Conservation (phyloP, 148 eudicot species). For the Polygonum aviculare region DNA sequence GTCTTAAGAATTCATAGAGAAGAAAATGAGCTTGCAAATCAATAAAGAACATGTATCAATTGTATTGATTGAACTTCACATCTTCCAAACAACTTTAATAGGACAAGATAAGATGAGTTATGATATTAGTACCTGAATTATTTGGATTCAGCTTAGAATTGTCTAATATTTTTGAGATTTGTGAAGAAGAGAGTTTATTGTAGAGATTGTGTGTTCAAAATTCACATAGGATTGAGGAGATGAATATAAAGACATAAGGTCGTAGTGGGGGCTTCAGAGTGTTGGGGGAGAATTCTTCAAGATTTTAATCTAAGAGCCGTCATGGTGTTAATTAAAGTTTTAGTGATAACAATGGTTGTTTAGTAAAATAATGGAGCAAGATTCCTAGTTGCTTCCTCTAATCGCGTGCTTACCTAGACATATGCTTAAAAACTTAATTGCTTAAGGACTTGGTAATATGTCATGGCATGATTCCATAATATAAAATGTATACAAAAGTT, state of each 20-base stretch:
- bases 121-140: background rate
- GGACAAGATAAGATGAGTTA: background rate
- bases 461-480: background rate
- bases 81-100: background rate
- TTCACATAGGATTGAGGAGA: background rate
- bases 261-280: background rate
- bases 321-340: background rate
- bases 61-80: background rate
- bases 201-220: background rate
- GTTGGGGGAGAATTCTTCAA: background rate
- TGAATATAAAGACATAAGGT: background rate
- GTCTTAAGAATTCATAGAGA: no score
- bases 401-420: background rate
- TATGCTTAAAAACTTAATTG: background rate
- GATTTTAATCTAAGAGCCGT: background rate
- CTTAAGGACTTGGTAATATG: background rate
- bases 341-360: background rate
- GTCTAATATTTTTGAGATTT: background rate
- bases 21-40: background rate
- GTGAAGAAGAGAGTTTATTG: background rate
- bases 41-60: no score
- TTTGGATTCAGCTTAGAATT: background rate
- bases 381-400: constrained; percentile 12
- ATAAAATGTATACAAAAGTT: background rate
- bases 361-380: background rate